Conservation (phyloP, 495 filamentous ascomycete genomes). For the Ramalina intermedia region DNA sequence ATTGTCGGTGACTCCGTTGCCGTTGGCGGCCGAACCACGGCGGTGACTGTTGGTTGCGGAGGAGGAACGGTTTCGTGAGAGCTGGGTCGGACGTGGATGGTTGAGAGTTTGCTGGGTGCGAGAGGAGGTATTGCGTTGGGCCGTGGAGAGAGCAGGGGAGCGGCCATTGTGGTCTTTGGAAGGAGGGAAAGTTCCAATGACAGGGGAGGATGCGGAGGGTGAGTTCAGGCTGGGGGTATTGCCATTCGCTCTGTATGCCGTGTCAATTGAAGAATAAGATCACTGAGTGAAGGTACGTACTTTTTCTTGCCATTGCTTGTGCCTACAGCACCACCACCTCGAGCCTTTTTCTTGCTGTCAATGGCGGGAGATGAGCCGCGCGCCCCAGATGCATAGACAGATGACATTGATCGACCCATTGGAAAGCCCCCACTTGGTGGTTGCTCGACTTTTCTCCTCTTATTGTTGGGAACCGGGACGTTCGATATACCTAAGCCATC, state of each 20-base stretch:
- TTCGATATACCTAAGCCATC: slow-evolving; percentile 43
- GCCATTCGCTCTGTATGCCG: slow-evolving; percentile 31
- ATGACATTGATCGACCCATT: slow-evolving; percentile 58
- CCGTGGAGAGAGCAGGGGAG: slow-evolving; percentile 31
- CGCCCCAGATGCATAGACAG: slow-evolving; percentile 26
- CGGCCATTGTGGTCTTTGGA: slow-evolving; percentile 28
- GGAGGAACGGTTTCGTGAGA: slow-evolving; percentile 40
- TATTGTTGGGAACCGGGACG: slow-evolving; percentile 38
- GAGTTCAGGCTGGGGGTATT: slow-evolving; percentile 41
- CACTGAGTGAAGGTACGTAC: slow-evolving; percentile 28
- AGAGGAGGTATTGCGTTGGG: slow-evolving; percentile 42
- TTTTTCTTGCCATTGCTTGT: slow-evolving; percentile 51
- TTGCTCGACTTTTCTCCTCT: slow-evolving; percentile 72
- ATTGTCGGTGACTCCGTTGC: slow-evolving; percentile 14
- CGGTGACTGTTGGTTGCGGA: slow-evolving; percentile 44
- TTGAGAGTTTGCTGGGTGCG: slow-evolving; percentile 56
- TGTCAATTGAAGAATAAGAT: background rate
- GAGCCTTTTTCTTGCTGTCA: slow-evolving; percentile 57
- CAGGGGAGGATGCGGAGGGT: slow-evolving; percentile 59
- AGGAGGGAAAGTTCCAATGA: slow-evolving; percentile 47
- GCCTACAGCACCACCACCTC: slow-evolving; percentile 38
- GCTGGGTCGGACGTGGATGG: slow-evolving; percentile 34
- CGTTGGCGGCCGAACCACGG: slow-evolving; percentile 3
- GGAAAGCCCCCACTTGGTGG: slow-evolving; percentile 36
- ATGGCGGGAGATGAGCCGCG: slow-evolving; percentile 44